phyloP scores from a whole-genome alignment of 768 basidiomycete species.

The Boletus subparvulus region DNA sequence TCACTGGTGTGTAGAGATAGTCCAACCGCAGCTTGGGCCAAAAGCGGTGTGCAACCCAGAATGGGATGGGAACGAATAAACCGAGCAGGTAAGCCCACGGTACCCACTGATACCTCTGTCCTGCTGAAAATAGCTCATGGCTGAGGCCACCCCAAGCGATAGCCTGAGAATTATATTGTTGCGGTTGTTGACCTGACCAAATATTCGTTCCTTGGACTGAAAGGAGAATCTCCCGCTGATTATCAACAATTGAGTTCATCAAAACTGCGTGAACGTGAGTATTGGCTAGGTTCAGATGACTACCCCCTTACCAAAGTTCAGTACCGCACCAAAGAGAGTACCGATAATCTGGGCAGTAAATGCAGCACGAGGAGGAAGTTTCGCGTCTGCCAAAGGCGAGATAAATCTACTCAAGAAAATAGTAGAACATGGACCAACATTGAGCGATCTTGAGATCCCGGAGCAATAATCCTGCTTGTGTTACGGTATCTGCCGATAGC shows the following conservation, averaged over 20 bases:
- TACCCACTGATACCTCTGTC: slow-evolving; percentile 40
- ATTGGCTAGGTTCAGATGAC: slow-evolving; percentile 45
- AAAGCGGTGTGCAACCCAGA: slow-evolving; percentile 39
- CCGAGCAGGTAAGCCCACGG: slow-evolving; percentile 38
- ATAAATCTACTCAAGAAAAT: slow-evolving; percentile 39
- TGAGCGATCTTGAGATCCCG: slow-evolving; percentile 52
- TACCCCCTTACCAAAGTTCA: slow-evolving; percentile 54
- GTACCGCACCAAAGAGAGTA: slow-evolving; percentile 27
- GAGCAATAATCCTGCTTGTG: slow-evolving; percentile 51
- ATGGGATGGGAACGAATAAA: slow-evolving; percentile 40
- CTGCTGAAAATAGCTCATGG: slow-evolving; percentile 33
- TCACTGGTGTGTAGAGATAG: slow-evolving; percentile 35
- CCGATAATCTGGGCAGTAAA: slow-evolving; percentile 57
- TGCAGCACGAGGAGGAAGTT: slow-evolving; percentile 66
- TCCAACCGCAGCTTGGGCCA: slow-evolving; percentile 34
- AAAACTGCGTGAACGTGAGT: slow-evolving; percentile 31
- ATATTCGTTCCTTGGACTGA: slow-evolving; percentile 51
- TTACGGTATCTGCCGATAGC: slow-evolving; percentile 45
- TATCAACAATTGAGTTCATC: slow-evolving; percentile 57
- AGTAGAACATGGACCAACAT: slow-evolving; percentile 10
- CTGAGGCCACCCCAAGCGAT: slow-evolving; percentile 44
- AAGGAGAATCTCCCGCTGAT: slow-evolving; percentile 52
- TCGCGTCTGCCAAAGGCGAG: slow-evolving; percentile 39
- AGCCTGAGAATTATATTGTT: slow-evolving; percentile 34
- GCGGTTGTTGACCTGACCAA: slow-evolving; percentile 33